Conservation (phyloP, 1,139 yeast species). For the Kluyveromyces sp. region DNA sequence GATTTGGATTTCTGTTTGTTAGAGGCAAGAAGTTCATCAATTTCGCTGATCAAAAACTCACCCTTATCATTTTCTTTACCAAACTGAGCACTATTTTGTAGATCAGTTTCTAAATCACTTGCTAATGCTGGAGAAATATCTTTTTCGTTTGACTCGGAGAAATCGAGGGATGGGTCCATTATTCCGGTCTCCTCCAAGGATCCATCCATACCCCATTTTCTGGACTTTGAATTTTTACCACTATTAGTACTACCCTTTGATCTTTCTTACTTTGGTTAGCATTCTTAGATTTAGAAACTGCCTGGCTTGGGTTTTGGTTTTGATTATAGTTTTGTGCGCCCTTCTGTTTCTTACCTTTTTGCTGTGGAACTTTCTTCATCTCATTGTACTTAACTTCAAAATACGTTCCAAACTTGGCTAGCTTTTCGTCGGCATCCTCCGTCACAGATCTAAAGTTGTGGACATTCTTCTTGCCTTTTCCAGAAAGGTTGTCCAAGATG, state of each 20-base stretch:
- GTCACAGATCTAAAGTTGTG: slow-evolving; percentile 18
- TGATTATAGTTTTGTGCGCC: not conserved
- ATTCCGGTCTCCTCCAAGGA: slow-evolving; percentile 34
- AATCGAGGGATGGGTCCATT: slow-evolving; percentile 38
- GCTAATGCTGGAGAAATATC: slow-evolving; percentile 9
- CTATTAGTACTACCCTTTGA: slow-evolving; percentile 9
- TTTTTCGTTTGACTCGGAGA: slow-evolving; percentile 31
- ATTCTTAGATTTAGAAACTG: not conserved
- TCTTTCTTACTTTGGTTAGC: slow-evolving; percentile 3
- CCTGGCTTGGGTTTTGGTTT: not conserved
- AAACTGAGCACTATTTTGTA: slow-evolving; percentile 35
- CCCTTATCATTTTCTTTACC: slow-evolving; percentile 39
- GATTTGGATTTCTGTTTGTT: slow-evolving; percentile 37
- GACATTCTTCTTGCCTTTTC: slow-evolving; percentile 21
- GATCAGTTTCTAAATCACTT: slow-evolving; percentile 22
- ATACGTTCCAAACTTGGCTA: slow-evolving; percentile 29
- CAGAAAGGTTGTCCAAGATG: slow-evolving; percentile 24
- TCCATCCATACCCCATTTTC: slow-evolving; percentile 44
- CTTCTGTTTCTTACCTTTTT: slow-evolving; percentile 5
- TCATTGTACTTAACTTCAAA: slow-evolving; percentile 26
- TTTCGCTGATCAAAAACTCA: slow-evolving; percentile 28
- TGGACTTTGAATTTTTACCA: slow-evolving; percentile 18
- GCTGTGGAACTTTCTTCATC: slow-evolving; percentile 9
- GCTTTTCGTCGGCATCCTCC: slow-evolving; percentile 24
- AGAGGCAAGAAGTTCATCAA: slow-evolving; percentile 28